These are phyloP conservation scores for Tylopilus sp. DNA, from an alignment of 1,284 basidiomycete genomes.

Conservation along the genomic window DNA sequence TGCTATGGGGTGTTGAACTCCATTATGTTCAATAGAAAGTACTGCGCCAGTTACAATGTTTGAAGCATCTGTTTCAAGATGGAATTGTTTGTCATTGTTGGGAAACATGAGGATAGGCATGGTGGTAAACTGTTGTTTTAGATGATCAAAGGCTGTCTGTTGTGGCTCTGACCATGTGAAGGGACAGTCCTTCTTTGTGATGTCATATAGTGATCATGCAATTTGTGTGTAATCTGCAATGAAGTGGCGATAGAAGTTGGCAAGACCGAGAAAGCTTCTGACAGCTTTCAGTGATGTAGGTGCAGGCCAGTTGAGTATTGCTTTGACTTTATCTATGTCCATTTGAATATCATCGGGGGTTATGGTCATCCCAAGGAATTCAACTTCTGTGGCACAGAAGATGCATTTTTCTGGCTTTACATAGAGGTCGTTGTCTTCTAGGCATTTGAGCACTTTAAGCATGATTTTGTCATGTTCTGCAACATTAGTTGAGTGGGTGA, in stretches of 20 bases:
- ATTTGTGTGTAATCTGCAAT: not conserved
- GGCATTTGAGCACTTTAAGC: not conserved
- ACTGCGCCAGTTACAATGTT: not conserved
- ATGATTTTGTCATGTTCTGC: not conserved
- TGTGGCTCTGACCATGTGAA: not conserved
- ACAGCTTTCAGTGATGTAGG: not conserved
- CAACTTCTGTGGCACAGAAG: not conserved
- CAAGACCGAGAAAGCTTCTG: not conserved
- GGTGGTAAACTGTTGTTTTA: not conserved
- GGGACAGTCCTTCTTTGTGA: not conserved
- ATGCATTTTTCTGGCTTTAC: not conserved
- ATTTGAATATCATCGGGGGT: not conserved
- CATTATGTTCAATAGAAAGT: not conserved
- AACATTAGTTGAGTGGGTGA: not conserved
- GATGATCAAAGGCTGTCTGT: not conserved
- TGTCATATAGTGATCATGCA: not conserved
- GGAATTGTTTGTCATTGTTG: not conserved
- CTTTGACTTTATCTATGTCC: not conserved
- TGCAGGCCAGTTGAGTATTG: not conserved
- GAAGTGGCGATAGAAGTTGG: not conserved
- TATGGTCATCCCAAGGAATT: not conserved
- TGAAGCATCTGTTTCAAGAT: not conserved
- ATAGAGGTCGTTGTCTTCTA: not conserved
- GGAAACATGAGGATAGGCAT: not conserved
- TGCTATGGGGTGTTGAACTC: not conserved